Conservation (phyloP, 2,329 filamentous ascomycete genomes). For the Decorospora gaudefroyi region DNA sequence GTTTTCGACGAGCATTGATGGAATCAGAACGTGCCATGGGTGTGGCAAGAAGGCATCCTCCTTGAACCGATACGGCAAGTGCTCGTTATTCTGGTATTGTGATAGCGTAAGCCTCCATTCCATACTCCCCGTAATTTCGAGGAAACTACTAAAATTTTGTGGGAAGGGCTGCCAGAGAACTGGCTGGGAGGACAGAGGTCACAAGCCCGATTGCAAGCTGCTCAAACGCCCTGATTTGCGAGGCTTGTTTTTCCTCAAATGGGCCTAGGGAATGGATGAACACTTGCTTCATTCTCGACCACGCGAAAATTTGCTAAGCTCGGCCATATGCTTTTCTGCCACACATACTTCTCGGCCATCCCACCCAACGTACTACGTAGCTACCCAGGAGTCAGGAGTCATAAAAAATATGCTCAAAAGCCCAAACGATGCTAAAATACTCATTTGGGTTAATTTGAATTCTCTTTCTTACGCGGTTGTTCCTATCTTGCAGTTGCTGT, state of each 20-base stretch:
- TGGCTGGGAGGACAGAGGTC: conserved; percentile 22
- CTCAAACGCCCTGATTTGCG: conserved; percentile 20
- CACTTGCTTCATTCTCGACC: no score
- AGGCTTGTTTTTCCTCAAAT: conserved; percentile 16
- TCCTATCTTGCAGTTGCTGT: no score
- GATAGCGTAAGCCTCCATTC: conserved; percentile 21
- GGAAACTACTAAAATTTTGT: conserved; percentile 14
- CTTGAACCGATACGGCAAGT: conserved; percentile 23
- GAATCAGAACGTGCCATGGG: conserved; percentile 23
- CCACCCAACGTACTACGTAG: no score
- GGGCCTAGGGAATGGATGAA: no score
- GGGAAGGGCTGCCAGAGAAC: conserved; percentile 19
- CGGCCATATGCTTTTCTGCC: no score
- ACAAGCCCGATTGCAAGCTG: conserved; percentile 25
- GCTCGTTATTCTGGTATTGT: conserved; percentile 29
- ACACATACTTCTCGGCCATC: no score
- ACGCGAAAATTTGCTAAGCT: no score
- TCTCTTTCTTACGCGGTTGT: no score
- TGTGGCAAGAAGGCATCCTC: conserved; percentile 22
- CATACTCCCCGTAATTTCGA: conserved; percentile 8
- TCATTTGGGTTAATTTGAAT: no score
- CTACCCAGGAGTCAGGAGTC: no score
- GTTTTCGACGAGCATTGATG: conserved; percentile 20
- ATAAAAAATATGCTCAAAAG: no score
- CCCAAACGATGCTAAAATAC: no score